Conservation (phyloP, 2,329 filamentous ascomycete species). For the Zymoseptoria crescenta region DNA sequence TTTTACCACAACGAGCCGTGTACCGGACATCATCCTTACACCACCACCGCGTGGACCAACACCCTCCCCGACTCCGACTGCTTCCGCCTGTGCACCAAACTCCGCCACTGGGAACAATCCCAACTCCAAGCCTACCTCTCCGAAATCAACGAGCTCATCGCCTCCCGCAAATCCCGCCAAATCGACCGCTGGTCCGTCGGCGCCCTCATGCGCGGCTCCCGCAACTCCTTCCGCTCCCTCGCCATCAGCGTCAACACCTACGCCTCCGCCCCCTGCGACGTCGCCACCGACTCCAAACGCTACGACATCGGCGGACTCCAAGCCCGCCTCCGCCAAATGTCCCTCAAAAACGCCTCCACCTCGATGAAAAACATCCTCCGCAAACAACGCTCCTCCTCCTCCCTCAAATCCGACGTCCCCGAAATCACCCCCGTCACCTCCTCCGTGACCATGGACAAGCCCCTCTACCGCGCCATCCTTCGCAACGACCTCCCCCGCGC, state of each 20-base stretch:
- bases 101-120: slow-evolving; percentile 22
- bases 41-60: slow-evolving; percentile 1
- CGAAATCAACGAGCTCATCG: slow-evolving; percentile 18
- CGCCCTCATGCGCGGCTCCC: slow-evolving; percentile 11
- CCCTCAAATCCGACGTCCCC: background rate
- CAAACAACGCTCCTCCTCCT: background rate
- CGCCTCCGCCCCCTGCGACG: slow-evolving; percentile 22
- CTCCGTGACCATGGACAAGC: slow-evolving; percentile 11
- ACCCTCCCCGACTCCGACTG: slow-evolving; percentile 18
- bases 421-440: background rate
- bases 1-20: slow-evolving; percentile 18
- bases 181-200: slow-evolving; percentile 21
- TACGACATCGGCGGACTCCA: slow-evolving; percentile 21
- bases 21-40: slow-evolving; percentile 22
- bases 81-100: slow-evolving; percentile 17
- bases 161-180: slow-evolving; percentile 9
- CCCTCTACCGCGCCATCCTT: slow-evolving; percentile 11
- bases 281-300: slow-evolving; percentile 9
- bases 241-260: slow-evolving; percentile 21
- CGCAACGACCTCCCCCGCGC: slow-evolving; percentile 13
- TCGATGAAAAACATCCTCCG: slow-evolving; percentile 2
- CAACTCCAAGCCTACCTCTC: slow-evolving; percentile 22
- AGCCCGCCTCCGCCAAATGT: slow-evolving; percentile 19
- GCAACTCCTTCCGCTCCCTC: slow-evolving; percentile 16
- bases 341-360: slow-evolving; percentile 12